Conservation (phyloP, 371 early-diverging fungal species). For the Lichtheimia corymbifera region DNA sequence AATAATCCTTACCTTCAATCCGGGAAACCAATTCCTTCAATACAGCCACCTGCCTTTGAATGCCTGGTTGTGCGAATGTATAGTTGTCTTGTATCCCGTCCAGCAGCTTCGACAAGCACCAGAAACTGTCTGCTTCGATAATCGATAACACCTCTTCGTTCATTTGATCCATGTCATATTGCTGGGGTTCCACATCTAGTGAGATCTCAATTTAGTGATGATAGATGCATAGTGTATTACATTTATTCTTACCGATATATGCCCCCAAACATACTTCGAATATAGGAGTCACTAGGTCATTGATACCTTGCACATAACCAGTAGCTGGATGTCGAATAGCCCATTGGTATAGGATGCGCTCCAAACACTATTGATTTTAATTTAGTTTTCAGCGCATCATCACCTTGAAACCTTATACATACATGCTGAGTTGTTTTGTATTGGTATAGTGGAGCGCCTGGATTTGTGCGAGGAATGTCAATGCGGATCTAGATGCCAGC, state of each 20-base stretch:
- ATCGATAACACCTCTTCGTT: constrained; percentile 60
- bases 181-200: constrained; percentile 68
- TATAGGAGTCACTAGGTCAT: constrained; percentile 97
- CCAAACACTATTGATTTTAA: constrained; percentile 65
- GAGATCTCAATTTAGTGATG: not conserved
- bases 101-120: constrained; percentile 93
- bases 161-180: constrained; percentile 62
- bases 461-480: constrained; percentile 92
- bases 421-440: constrained; percentile 80
- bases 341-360: constrained; percentile 96
- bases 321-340: constrained; percentile 97
- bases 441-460: constrained; percentile 83
- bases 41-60: constrained; percentile 85
- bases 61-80: constrained; percentile 96
- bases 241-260: constrained; percentile 47
- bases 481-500: constrained; percentile 67
- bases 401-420: constrained; percentile 1
- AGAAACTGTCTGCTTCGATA: constrained; percentile 94
- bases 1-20: constrained; percentile 72
- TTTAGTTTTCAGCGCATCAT: not conserved
- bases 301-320: constrained; percentile 99
- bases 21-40: constrained; percentile 89
- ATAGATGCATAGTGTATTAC: not conserved
- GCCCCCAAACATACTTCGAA: constrained; percentile 88
- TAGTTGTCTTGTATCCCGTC: constrained; percentile 98